phyloP scores from a whole-genome alignment of 2,329 filamentous ascomycete species.

The Aspergillus sp. region DNA sequence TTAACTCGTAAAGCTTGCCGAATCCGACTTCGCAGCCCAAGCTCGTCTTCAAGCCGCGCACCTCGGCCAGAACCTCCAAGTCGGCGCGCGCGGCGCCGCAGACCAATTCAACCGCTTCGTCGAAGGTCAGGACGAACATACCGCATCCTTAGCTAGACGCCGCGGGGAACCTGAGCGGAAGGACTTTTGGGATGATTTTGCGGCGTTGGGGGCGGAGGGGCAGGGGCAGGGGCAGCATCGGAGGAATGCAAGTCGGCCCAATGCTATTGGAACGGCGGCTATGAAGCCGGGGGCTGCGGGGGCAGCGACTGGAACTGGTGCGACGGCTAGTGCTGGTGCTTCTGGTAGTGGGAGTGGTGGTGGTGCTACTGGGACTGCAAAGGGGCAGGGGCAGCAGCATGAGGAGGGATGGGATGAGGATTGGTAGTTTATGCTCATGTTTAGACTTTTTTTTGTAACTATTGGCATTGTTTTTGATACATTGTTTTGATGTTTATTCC shows the following conservation, averaged over 20 bases:
- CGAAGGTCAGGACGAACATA: conserved; percentile 56
- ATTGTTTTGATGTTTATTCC: not conserved
- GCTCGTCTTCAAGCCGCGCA: conserved; percentile 51
- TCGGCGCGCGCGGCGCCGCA: conserved; percentile 65
- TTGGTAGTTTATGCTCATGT: conserved; percentile 26
- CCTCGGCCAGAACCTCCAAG: conserved; percentile 55
- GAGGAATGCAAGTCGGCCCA: conserved; percentile 34
- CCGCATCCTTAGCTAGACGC: conserved; percentile 41
- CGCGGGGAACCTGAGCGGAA: conserved; percentile 57
- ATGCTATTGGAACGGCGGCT: conserved; percentile 56
- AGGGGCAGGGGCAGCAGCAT: conserved; percentile 42
- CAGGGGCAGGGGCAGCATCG: conserved; percentile 13
- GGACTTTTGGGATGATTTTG: conserved; percentile 91
- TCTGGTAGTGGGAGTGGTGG: not conserved
- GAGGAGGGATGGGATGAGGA: conserved; percentile 47
- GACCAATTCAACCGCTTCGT: conserved; percentile 82
- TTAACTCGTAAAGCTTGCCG: conserved; percentile 55
- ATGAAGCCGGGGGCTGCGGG: conserved; percentile 40
- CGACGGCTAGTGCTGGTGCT: not conserved
- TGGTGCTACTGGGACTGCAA: conserved; percentile 2
- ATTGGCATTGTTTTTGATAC: not conserved
- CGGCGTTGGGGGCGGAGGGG: conserved; percentile 49
- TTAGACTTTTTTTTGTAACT: not conserved
- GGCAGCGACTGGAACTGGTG: conserved; percentile 10
- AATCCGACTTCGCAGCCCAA: conserved; percentile 70